phyloP scores from a whole-genome alignment of 2,329 filamentous ascomycete species.

The Neofusicoccum sp. region DNA sequence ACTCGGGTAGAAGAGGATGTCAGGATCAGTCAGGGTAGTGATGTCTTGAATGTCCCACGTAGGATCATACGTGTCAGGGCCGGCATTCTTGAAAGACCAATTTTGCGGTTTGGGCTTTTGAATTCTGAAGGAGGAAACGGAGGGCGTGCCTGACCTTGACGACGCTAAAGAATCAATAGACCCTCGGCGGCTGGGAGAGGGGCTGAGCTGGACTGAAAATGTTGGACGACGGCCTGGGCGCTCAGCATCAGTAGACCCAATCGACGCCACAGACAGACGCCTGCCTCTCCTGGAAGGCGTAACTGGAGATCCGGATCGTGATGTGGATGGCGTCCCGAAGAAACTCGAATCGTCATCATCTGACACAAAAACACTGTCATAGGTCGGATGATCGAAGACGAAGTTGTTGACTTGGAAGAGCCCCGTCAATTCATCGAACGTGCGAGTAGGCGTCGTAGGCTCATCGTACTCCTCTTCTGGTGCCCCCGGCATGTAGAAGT shows the following conservation, averaged over 20 bases:
- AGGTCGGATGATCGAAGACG: constrained; percentile 3
- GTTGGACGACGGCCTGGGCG: not conserved
- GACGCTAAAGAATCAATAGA: not conserved
- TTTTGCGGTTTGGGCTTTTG: not conserved
- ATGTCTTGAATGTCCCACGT: constrained; percentile 15
- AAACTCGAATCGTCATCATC: constrained; percentile 1
- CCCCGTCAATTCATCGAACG: not conserved
- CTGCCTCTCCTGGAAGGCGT: not conserved
- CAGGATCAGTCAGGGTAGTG: constrained; percentile 24
- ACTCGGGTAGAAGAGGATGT: constrained; percentile 34
- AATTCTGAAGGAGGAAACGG: not conserved
- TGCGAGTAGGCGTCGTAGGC: not conserved
- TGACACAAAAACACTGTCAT: not conserved
- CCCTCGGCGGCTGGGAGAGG: not conserved
- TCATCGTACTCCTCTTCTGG: not conserved
- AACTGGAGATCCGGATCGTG: not conserved
- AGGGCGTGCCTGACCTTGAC: not conserved
- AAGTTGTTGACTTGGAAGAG: constrained; percentile 9
- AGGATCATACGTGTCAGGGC: constrained; percentile 11
- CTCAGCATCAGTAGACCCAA: not conserved
- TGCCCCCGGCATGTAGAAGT: not conserved
- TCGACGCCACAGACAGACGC: not conserved
- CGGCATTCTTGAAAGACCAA: not conserved
- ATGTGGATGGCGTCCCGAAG: constrained; percentile 1
- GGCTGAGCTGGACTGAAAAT: not conserved